phyloP scores from a whole-genome alignment of 176 grass and related monocot species.

The Neostapfia colusana region DNA sequence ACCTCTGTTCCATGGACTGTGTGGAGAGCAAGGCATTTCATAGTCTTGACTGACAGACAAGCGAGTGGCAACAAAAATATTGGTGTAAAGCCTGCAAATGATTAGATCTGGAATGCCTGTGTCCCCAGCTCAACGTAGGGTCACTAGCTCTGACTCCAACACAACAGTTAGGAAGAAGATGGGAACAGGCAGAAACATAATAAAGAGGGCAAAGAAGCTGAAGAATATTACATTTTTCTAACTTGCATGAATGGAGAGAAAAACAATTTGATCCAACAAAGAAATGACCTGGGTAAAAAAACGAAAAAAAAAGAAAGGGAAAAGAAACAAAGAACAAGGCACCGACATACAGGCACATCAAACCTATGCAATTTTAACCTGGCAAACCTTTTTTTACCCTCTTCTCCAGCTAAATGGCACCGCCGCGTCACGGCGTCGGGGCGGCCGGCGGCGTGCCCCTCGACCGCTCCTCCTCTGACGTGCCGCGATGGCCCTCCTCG shows the following conservation, averaged over 20 bases:
- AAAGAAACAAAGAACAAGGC: slow-evolving; percentile 29
- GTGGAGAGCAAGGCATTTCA: slow-evolving; percentile 32
- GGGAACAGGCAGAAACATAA: background rate
- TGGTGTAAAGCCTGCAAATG: background rate
- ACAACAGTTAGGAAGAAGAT: background rate
- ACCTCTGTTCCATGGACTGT: background rate
- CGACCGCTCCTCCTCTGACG: slow-evolving; percentile 56
- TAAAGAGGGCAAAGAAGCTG: background rate
- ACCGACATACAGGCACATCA: slow-evolving; percentile 34
- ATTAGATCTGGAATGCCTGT: slow-evolving; percentile 17
- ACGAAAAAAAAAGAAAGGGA: background rate
- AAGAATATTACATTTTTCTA: slow-evolving; percentile 55
- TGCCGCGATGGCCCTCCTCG: slow-evolving; percentile 51
- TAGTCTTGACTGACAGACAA: slow-evolving; percentile 15
- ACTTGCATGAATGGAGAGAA: slow-evolving; percentile 58
- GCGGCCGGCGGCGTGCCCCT: slow-evolving; percentile 64
- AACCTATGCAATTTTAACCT: slow-evolving; percentile 44
- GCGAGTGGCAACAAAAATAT: background rate
- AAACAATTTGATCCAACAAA: slow-evolving; percentile 47
- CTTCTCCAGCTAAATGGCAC: background rate
- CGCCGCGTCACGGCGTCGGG: slow-evolving; percentile 51
- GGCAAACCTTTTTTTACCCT: slow-evolving; percentile 13
- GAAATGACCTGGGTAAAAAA: slow-evolving; percentile 27
- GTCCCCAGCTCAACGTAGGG: slow-evolving; percentile 8
- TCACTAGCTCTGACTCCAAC: background rate